Evolutionary conservation across 768 basidiomycete genomes (phyloP), one percentile per base, ranked within the genome.

Genomic region (Cytidiella melzeri): DNA sequence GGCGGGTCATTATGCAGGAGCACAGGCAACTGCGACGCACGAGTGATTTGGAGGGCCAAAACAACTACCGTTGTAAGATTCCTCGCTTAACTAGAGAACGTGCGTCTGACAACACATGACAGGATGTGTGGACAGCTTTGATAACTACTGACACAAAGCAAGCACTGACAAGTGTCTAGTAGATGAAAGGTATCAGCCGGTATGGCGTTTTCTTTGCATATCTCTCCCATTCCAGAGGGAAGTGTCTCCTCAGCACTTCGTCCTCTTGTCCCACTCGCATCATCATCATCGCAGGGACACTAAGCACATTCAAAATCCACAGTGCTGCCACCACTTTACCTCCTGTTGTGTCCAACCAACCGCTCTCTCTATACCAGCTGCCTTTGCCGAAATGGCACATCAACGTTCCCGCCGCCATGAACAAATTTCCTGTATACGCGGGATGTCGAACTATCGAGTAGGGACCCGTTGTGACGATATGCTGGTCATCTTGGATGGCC

Each of bases 401-500:
- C 5, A 44, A 6, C 11, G 20, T 28, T 6, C 46, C 46, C 23
- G 28, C 13, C 13, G 13, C 46, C 4, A 47, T 39, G 37, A 47
- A 24, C 11, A 13, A n/a, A 25, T 26, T 47, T 23, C 37, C 46
- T 13, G 41, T 13, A 54, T 66, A 66, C 49, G 45, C 28, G 5
- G 64, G 64, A 47, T 66, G 64, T 11, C 64, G 59, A 2, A 66
- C 63, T 46, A 60, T 18, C 19, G 57, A 41, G 54, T 66, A 66
- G 27, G 63, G 64, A 7, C 63, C 63, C 18, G 18, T 28, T 13
- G 63, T 64, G 21, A 64, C 49, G 18, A 66, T 57, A 30, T 40
- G 47, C 39, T 66, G 64, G 30, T 54, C 54, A 10, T 58, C 43
- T 26, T 48, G 50, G 5, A 66, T 40, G 19, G 61, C 46, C 15